These are phyloP conservation scores for Coniosporium apollinis DNA, from an alignment of 495 filamentous ascomycete genomes.

Conservation along the genomic window DNA sequence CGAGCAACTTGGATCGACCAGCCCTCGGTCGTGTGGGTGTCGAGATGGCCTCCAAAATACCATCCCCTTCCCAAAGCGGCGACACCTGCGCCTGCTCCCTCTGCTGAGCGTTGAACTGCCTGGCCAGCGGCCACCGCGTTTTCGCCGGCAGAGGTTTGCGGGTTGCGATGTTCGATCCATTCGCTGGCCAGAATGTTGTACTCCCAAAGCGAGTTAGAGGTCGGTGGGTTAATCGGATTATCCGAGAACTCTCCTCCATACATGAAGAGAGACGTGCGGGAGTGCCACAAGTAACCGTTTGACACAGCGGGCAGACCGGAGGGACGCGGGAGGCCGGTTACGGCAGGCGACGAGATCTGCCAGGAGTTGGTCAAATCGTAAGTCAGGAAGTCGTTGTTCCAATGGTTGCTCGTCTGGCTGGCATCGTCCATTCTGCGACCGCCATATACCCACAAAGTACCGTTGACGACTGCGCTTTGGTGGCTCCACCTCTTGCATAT, in stretches of 20 bases:
- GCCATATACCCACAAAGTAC: conserved; percentile 61
- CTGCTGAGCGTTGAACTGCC: conserved; percentile 44
- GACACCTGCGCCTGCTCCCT: conserved; percentile 53
- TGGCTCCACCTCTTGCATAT: conserved; percentile 53
- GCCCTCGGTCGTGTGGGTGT: conserved; percentile 48
- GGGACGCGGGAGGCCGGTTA: conserved; percentile 44
- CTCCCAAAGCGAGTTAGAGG: conserved; percentile 43
- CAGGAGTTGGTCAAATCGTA: conserved; percentile 50
- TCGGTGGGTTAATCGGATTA: conserved; percentile 33
- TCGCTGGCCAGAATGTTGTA: conserved; percentile 39
- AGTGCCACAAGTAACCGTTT: conserved; percentile 56
- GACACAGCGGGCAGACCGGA: conserved; percentile 52
- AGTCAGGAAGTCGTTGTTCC: conserved; percentile 56
- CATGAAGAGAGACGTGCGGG: conserved; percentile 45
- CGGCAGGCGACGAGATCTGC: conserved; percentile 43
- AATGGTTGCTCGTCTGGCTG: conserved; percentile 39
- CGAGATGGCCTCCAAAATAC: conserved; percentile 64
- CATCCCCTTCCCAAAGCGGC: conserved; percentile 49
- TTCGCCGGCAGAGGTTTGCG: conserved; percentile 38
- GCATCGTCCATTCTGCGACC: conserved; percentile 37
- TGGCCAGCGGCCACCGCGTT: conserved; percentile 34
- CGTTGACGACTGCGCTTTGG: conserved; percentile 50
- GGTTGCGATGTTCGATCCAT: conserved; percentile 44
- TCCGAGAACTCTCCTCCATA: conserved; percentile 60
- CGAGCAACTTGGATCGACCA: conserved; percentile 45